A percentile compares a stretch with the other conserved stretches of the same genome.
Conservation (phyloP, 1,139 yeast species). For the Candida freyschussii region DNA sequence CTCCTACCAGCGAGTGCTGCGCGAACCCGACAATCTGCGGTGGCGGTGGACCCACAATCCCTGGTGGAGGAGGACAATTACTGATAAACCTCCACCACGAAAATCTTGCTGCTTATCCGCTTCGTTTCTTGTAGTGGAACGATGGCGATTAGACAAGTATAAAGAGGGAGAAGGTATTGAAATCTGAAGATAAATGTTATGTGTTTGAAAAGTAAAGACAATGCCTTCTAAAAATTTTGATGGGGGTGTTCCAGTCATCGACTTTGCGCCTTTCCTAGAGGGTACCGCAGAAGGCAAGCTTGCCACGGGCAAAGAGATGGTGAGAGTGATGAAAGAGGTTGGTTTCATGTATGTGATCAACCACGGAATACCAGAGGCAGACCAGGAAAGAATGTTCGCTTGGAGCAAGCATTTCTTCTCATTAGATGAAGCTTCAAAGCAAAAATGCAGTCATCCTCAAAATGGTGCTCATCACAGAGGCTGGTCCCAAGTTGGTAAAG, state of each 20-base stretch:
- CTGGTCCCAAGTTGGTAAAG: slow-evolving; percentile 26
- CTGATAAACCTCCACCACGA: no score
- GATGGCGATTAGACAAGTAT: no score
- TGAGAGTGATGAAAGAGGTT: slow-evolving; percentile 24
- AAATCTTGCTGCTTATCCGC: no score
- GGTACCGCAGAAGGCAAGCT: slow-evolving; percentile 18
- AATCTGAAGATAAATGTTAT: no score
- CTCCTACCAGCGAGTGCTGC: no score
- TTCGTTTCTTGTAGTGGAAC: no score
- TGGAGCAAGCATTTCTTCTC: slow-evolving; percentile 25
- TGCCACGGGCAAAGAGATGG: slow-evolving; percentile 21
- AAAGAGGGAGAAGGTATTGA: no score
- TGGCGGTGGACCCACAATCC: no score
- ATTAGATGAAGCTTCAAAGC: slow-evolving; percentile 17
- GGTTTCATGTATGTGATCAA: slow-evolving; percentile 28
- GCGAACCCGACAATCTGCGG: no score
- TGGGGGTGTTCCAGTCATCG: slow-evolving; percentile 22
- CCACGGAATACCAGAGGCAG: slow-evolving; percentile 24
- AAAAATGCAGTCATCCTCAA: slow-evolving; percentile 25
- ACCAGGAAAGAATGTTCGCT: slow-evolving; percentile 23
- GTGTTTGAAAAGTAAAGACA: no score
- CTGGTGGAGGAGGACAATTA: no score
- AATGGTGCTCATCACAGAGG: slow-evolving; percentile 22
- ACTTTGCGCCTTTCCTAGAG: slow-evolving; percentile 23
- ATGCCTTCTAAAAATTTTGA: slow-evolving; percentile 1